Evolutionary conservation across 2,329 filamentous ascomycete genomes (phyloP).

Genomic region (Phaeosphaeria sp.): DNA sequence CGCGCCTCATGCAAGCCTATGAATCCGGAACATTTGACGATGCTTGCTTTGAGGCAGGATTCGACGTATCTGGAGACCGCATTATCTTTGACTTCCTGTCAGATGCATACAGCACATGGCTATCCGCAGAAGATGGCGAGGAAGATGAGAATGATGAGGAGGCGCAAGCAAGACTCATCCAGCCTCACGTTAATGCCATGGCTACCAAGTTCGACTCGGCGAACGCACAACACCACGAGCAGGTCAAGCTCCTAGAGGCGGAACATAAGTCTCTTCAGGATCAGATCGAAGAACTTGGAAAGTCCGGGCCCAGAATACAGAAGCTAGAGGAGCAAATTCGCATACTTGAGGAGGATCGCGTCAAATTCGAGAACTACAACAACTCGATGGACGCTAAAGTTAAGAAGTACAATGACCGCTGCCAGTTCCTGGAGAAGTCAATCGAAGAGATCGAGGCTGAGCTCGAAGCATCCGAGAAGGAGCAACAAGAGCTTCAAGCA

Average conservation of each 20-base stretch:
- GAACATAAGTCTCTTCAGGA: constrained; percentile 81
- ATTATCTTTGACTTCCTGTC: constrained; percentile 95
- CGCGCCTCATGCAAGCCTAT: constrained; percentile 90
- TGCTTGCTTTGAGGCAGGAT: constrained; percentile 83
- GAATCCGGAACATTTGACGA: constrained; percentile 81
- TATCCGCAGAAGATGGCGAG: constrained; percentile 76
- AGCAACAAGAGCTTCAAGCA: constrained; percentile 79
- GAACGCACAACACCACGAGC: constrained; percentile 83
- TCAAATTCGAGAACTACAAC: constrained; percentile 97
- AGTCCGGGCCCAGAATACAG: constrained; percentile 81
- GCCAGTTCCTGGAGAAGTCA: constrained; percentile 83
- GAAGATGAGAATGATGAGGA: constrained; percentile 79
- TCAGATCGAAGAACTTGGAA: constrained; percentile 89
- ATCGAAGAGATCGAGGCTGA: constrained; percentile 85
- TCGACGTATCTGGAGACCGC: constrained; percentile 86
- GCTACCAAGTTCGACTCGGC: constrained; percentile 82
- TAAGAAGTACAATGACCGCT: constrained; percentile 84
- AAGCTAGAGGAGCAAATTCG: constrained; percentile 88
- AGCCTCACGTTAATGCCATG: constrained; percentile 88
- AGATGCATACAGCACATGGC: constrained; percentile 89
- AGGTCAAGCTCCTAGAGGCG: constrained; percentile 83
- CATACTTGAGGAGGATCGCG: constrained; percentile 91
- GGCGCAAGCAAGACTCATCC: constrained; percentile 69
- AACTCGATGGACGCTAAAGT: constrained; percentile 81
- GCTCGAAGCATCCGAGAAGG: constrained; percentile 80